These are phyloP conservation scores for Clitopilus hobsonii DNA, from an alignment of 768 basidiomycete species.

Conservation along the genomic window DNA sequence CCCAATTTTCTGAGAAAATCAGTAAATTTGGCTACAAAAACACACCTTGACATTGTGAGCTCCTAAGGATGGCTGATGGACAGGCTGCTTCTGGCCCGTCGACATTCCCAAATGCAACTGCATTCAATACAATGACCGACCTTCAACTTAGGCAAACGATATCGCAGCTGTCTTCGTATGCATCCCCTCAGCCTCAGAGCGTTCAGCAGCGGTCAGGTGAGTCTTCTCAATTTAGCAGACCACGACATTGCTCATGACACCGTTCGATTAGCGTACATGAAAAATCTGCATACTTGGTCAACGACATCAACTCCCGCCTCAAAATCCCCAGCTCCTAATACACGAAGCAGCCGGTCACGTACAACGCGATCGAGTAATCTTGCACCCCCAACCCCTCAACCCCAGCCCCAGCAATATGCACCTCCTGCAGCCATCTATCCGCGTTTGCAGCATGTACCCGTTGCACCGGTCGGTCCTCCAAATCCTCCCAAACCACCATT, in stretches of 20 bases:
- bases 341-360: constrained; percentile 38
- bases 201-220: constrained; percentile 24
- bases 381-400: constrained; percentile 24
- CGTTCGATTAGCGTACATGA: constrained; percentile 45
- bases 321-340: constrained; percentile 27
- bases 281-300: constrained; percentile 71
- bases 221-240: neutral
- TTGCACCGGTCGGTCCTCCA: constrained; percentile 27
- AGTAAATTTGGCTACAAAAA: too few relatives aligned
- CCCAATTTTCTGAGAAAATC: neutral
- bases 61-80: constrained; percentile 22
- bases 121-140: constrained; percentile 48
- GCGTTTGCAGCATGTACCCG: constrained; percentile 16
- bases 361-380: constrained; percentile 39
- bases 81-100: constrained; percentile 17
- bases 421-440: constrained; percentile 17
- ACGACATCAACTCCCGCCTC: constrained; percentile 52
- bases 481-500: constrained; percentile 56
- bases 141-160: constrained; percentile 61
- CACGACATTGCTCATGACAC: neutral
- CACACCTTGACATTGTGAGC: neutral
- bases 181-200: constrained; percentile 32
- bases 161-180: constrained; percentile 43
- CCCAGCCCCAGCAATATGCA: constrained; percentile 20
- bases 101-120: constrained; percentile 17